Evolutionary conservation across 306 rosid genomes (phyloP).

Genomic region (Lathyrus tuberosus): DNA sequence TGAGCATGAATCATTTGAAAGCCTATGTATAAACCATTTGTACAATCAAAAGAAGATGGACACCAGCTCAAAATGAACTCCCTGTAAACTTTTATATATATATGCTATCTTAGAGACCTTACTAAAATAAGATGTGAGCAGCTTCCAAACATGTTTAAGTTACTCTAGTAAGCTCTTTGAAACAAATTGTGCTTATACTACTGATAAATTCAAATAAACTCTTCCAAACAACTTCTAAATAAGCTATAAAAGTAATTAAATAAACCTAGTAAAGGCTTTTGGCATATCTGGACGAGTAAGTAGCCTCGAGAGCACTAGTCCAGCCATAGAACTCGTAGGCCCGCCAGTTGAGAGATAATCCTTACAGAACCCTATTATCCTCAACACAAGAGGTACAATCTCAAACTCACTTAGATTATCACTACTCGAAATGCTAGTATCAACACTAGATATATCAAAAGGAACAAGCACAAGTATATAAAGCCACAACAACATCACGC

Average conservation of each 20-base stretch:
- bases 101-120: not conserved
- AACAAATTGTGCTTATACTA: not conserved
- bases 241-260: constrained; percentile 1
- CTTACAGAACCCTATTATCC: constrained; percentile 78
- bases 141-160: not conserved
- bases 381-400: constrained; percentile 76
- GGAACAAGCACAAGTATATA: constrained; percentile 92
- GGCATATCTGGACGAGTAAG: constrained; percentile 98
- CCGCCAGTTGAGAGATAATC: constrained; percentile 87
- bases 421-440: constrained; percentile 68
- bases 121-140: not conserved
- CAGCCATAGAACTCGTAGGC: constrained; percentile 91
- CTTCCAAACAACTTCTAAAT: not conserved
- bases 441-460: constrained; percentile 87
- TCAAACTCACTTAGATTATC: constrained; percentile 57
- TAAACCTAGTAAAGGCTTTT: constrained; percentile 71
- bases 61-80: not conserved
- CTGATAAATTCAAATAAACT: constrained; percentile 1
- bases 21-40: not conserved
- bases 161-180: not conserved
- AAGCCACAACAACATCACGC: constrained; percentile 92
- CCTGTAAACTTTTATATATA: not conserved
- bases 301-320: constrained; percentile 80
- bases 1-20: not conserved
- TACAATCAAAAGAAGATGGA: not conserved